phyloP scores from a whole-genome alignment of 2,329 filamentous ascomycete genomes.

The Clonostachys byssicola region DNA sequence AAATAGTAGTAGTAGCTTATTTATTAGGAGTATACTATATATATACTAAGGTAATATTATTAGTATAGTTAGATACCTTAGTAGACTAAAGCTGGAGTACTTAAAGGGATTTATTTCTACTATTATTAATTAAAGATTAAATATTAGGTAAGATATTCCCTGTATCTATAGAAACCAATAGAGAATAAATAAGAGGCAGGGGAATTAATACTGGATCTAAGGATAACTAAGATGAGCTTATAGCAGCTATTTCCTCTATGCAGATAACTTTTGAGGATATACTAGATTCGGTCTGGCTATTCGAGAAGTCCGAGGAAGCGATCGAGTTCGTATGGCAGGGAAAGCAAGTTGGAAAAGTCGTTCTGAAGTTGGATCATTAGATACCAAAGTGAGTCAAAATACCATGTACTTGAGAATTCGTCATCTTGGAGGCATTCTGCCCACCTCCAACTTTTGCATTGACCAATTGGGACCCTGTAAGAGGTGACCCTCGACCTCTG shows the following conservation, averaged over 20 bases:
- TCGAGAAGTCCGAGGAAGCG: constrained; percentile 32
- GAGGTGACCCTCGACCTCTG: too few species aligned
- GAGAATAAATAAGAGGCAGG: background rate
- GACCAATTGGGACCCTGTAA: too few species aligned
- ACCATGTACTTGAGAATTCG: too few species aligned
- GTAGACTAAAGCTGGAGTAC: background rate
- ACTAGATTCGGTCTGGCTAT: constrained; percentile 27
- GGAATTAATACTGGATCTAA: background rate
- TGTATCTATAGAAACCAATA: background rate
- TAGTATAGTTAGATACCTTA: background rate
- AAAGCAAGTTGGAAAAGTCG: constrained; percentile 35
- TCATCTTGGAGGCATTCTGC: too few species aligned
- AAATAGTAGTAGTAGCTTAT: background rate
- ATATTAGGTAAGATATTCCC: too few species aligned
- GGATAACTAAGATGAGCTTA: background rate
- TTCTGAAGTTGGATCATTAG: constrained; percentile 8
- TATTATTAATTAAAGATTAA: background rate
- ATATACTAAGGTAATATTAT: background rate
- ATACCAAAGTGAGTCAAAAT: too few species aligned
- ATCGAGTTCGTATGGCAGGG: constrained; percentile 34
- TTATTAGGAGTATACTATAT: background rate
- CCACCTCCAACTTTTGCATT: too few species aligned
- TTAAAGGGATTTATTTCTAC: background rate
- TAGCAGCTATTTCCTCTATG: background rate
- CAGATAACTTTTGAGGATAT: constrained; percentile 23